Base-by-base conservation (phyloP, 75 land plant species). In the Sequoiadendron giganteum region DNA sequence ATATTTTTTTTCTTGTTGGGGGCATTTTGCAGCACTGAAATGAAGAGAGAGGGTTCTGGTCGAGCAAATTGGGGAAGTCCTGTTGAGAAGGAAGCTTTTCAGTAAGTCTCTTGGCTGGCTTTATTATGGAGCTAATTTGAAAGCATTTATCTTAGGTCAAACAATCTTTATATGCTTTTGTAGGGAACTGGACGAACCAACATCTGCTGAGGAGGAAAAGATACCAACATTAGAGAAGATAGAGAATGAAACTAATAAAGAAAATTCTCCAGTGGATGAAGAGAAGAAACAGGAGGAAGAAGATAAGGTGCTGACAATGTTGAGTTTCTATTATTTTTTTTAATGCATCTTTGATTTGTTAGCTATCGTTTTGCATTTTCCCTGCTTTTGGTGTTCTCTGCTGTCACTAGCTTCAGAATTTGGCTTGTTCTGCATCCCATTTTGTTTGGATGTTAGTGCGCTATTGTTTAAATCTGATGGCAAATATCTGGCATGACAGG, bases 211-310 rank as follows among this genome's bases (percentile, higher is more conserved):
- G 34, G 93, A 90, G 73, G 94, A 91, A 56, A 84, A 86, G 39
- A 70, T 30, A 2, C 80, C 79, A 42, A 91, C 48, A 16, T 87
- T 13, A 1, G 87, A 91, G 79, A 91, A 90, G 91, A 81, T 86
- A 54, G 61, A 82, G 30, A n/a, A 21, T 10, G 85, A 83, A 84
- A 85, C 42, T 45, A 82, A 82, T 48, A 72, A 88, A 52, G 88
- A 88, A 43, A 52, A 28, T 11, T 84, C 56, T 39, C 40, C 89
- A 79, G 86, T 36, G 42, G 85, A 52, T 52, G 93, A 94, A 76
- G 65, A 88, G 80, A 90, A 91, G 87, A 90, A 90, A 87, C 88
- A 92, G 79, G 92, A 96, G 72, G 93, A 94, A 79, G 96, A 94
- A 55, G 96, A 93, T 28, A 96, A 96, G 92, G 97, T 95, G 52